Conservation (phyloP, 108 stramenopile genomes). For the Conticribra guillardii region DNA sequence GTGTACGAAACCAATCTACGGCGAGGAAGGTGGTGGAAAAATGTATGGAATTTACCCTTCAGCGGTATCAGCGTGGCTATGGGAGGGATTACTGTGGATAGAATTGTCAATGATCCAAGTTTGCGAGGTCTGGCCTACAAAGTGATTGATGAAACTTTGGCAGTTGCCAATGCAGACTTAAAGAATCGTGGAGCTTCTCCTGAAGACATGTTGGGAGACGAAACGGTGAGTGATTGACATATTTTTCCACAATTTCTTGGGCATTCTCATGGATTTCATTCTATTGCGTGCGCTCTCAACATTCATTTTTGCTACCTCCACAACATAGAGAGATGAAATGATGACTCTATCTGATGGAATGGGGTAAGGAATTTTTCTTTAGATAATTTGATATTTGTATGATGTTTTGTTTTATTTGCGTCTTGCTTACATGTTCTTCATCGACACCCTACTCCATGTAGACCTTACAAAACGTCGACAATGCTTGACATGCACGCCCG, state of each 20-base stretch:
- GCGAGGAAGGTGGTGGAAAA: constrained; percentile 82
- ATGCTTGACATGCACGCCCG: constrained; percentile 79
- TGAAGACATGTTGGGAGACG: constrained; percentile 39
- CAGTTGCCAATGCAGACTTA: constrained; percentile 82
- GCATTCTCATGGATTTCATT: no score
- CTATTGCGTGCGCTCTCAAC: no score
- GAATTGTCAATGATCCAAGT: constrained; percentile 75
- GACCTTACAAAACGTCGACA: constrained; percentile 78
- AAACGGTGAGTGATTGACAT: no score
- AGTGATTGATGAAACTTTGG: constrained; percentile 83
- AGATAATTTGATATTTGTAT: neutral
- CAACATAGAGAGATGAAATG: no score
- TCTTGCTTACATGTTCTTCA: no score
- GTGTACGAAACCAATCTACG: constrained; percentile 64
- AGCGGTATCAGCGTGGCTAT: constrained; percentile 87
- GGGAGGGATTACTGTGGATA: constrained; percentile 88
- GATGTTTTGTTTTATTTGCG: neutral
- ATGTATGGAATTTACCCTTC: constrained; percentile 88
- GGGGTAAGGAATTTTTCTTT: constrained; percentile 44
- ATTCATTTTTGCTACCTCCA: no score
- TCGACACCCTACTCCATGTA: no score
- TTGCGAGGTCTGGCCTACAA: constrained; percentile 65
- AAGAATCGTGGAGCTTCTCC: constrained; percentile 37
- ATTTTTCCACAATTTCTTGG: no score
- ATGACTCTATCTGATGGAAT: constrained; percentile 70